Evolutionary conservation across 73 alveolate genomes (phyloP), one percentile per base, ranked within the genome.

Genomic region (Tetrahymena borealis): DNA sequence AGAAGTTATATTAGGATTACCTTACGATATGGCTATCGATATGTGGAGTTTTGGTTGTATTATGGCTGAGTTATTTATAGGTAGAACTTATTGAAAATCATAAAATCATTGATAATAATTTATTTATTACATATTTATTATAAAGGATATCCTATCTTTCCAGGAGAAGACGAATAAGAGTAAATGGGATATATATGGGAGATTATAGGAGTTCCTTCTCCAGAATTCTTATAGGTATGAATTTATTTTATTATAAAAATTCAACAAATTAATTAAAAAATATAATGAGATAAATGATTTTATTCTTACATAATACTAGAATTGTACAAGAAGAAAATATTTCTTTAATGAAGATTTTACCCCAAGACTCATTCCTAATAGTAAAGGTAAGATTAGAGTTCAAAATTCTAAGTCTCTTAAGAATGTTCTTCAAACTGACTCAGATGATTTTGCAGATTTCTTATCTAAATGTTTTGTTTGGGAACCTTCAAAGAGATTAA

Each of bases 161-260:
- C 99, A 32, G 99, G 99, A 0, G 99, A 97, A 79, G 97, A 96
- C 79, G 99, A 97, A 91, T 94, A 92, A 90, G 99, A 97, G 60
- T 95, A 97, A 91, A 96, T 97, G 40, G 96, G 97, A 8, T 91
- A 96, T 91, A 96, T 97, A 13, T 96, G 97, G 99, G 99, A 97
- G 91, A 94, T 97, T 11, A 93, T 97, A 16, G 99, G 99, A 20
- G 91, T 95, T 5, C 98, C 99, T 38, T 91, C 97, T 9, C 15
- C 60, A 33, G 32, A 39, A 11, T 43, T 93, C 9, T 79, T 93
- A 36, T 90, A 93, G 31, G 95, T 93, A 93, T 31, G 0, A n/a
- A 78, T 16, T 0, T 16, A 20, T 31, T 78, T 33, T 11, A 28
- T 3, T 9, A 7, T 40, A 40, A 1, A 12, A 41, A 41, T 5